Percentiles rank a stretch among this genome's conserved stretches.
Evolutionary conservation across 352 stramenopile genomes (phyloP).

Genomic region (Phytophthora nicotianae): DNA sequence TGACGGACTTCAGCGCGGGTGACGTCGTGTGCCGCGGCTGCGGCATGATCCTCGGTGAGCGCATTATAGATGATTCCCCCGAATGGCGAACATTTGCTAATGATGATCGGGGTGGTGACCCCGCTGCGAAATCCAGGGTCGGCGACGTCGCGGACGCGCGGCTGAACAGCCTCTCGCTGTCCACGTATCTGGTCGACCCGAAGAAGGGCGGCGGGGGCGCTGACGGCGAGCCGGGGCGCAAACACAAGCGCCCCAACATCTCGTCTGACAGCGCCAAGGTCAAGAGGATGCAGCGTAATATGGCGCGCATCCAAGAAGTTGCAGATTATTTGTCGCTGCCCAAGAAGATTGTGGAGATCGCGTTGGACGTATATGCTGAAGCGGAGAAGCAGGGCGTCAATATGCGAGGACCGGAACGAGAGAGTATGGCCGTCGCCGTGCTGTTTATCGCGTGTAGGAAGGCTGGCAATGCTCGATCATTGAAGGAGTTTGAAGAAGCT

Average conservation of each 20-base stretch:
- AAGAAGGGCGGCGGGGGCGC: slow-evolving; percentile 40
- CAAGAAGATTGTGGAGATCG: slow-evolving; percentile 75
- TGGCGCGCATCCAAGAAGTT: slow-evolving; percentile 71
- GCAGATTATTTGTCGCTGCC: slow-evolving; percentile 66
- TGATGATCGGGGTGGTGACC: slow-evolving; percentile 82
- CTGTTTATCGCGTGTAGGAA: slow-evolving; percentile 82
- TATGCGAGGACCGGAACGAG: slow-evolving; percentile 67
- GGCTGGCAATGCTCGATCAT: slow-evolving; percentile 59
- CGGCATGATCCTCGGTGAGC: slow-evolving; percentile 87
- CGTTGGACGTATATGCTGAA: slow-evolving; percentile 72
- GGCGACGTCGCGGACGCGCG: slow-evolving; percentile 68
- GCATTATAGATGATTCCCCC: slow-evolving; percentile 88
- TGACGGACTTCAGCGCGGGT: slow-evolving; percentile 80
- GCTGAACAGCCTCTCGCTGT: slow-evolving; percentile 64
- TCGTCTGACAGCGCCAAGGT: slow-evolving; percentile 62
- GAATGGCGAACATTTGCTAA: slow-evolving; percentile 90
- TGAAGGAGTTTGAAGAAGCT: slow-evolving; percentile 83
- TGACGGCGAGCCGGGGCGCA: slow-evolving; percentile 22
- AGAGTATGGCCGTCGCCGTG: slow-evolving; percentile 67
- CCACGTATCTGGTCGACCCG: slow-evolving; percentile 72
- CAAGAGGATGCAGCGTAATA: slow-evolving; percentile 71
- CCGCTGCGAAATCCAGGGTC: slow-evolving; percentile 82
- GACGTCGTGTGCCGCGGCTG: slow-evolving; percentile 84
- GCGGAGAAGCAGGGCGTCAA: slow-evolving; percentile 68
- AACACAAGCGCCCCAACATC: slow-evolving; percentile 67